Conservation (phyloP, 345 rosid genomes). For the Alliaria petiolata region DNA sequence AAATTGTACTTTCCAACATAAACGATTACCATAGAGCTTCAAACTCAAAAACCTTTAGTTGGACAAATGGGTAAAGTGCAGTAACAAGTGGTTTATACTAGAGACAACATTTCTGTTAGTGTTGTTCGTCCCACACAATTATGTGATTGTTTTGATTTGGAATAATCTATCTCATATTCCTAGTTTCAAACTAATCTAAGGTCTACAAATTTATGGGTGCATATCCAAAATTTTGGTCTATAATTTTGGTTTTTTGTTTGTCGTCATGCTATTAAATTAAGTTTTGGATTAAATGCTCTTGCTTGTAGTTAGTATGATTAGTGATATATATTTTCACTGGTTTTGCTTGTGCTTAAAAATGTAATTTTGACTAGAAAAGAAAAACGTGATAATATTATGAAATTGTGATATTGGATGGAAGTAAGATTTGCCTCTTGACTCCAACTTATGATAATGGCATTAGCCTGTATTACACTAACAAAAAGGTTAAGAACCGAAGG, state of each 20-base stretch:
- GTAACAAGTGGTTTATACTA: background rate
- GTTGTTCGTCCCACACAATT: no score
- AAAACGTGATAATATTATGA: background rate
- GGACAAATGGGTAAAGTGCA: conserved; percentile 7
- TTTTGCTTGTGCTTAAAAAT: background rate
- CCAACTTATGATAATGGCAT: conserved; percentile 28
- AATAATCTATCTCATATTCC: background rate
- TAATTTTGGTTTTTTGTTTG: no score
- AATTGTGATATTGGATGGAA: background rate
- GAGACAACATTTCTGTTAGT: no score
- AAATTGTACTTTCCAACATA: background rate
- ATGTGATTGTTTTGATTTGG: background rate
- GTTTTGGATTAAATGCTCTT: background rate
- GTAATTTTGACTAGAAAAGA: background rate
- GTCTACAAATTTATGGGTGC: background rate
- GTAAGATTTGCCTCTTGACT: conserved; percentile 5
- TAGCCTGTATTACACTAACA: conserved; percentile 27
- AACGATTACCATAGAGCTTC: background rate
- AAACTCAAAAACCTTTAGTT: conserved; percentile 9
- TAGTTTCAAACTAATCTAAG: background rate
- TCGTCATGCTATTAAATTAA: background rate
- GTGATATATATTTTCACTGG: background rate
- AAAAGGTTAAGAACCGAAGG: conserved; percentile 9
- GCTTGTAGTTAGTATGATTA: background rate
- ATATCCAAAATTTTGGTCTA: no score